Conservation (phyloP, 805 yeast species). For the Sungouiozyma intestinalis region DNA sequence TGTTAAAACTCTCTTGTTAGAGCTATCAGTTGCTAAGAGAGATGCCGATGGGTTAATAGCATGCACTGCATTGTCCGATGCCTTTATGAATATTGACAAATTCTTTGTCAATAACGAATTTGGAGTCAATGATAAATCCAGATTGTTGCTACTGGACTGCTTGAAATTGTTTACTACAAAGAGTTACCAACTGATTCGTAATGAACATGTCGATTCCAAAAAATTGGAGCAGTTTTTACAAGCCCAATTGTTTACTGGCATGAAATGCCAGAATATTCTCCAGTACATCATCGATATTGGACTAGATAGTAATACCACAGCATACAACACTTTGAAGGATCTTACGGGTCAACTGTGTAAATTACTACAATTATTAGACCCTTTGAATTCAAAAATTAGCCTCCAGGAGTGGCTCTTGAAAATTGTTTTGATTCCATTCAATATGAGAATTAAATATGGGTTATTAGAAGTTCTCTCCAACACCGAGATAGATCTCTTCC, state of each 20-base stretch:
- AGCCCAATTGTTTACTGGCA: slow-evolving; percentile 11
- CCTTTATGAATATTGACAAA: slow-evolving; percentile 5
- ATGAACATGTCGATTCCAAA: slow-evolving; percentile 11
- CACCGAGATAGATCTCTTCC: slow-evolving; percentile 33
- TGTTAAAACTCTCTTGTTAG: neutral
- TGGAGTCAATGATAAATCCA: slow-evolving; percentile 6
- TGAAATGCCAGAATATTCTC: slow-evolving; percentile 30
- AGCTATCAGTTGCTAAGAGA: neutral
- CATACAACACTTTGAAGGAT: slow-evolving; percentile 58
- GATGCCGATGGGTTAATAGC: neutral
- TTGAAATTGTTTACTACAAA: slow-evolving; percentile 57
- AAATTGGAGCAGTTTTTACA: slow-evolving; percentile 5
- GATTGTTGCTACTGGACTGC: slow-evolving; percentile 44
- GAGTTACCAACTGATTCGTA: slow-evolving; percentile 32
- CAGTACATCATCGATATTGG: slow-evolving; percentile 55
- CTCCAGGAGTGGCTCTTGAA: slow-evolving; percentile 10
- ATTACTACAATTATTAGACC: slow-evolving; percentile 32
- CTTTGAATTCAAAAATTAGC: slow-evolving; percentile 11
- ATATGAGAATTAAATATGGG: slow-evolving; percentile 51
- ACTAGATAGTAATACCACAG: slow-evolving; percentile 60
- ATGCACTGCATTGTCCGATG: slow-evolving; percentile 1
- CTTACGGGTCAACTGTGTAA: slow-evolving; percentile 37
- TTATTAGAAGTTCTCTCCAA: slow-evolving; percentile 44
- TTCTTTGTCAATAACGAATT: slow-evolving; percentile 5
- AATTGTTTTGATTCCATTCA: slow-evolving; percentile 32